Base-by-base conservation (phyloP, 345 rosid species). In the Bruguiera parviflora region DNA sequence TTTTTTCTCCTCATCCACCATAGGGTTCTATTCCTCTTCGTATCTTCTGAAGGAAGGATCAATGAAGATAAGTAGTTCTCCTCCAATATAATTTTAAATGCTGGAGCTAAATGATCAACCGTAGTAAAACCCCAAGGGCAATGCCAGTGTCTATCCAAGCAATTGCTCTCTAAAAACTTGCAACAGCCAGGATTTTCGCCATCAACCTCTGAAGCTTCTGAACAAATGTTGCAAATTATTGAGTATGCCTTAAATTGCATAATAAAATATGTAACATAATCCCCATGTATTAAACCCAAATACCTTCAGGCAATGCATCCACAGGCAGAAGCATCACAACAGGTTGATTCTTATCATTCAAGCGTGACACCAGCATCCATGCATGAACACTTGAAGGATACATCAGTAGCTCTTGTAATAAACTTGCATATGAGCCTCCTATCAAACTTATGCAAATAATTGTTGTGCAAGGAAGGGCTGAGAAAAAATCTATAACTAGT, bases 1-100 rank as follows among this genome's bases (percentile, higher is more conserved):
- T 84, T 87, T 81, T 79, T 88, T 79, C 97, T 90, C 67, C 78
- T 72, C 77, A 61, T 73, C 97, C 99, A 92, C 99, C 97, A 95
- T 57, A 75, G 71, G 32, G 71, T 62, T 78, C 96, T 84, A 56
- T 66, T 73, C 69, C 75, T 83, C 75, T 72, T 76, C 20, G 92
- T 84, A 82, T 87, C 93, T 80, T 86, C 91, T 63, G 22, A 68
- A 18, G 80, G 81, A 71, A 60, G 78, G 27, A 49, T 46, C 6
- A 85, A 77, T 67, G 96, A 85, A 37, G 93, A 86, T 70, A 73
- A 37, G 76, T 84, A 85, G 75, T 79, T 92, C 82, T 85, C 91
- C 82, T 90, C 92, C 83, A 92, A 65, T 67, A 95, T 88, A 77
- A 71, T 68, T 84, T 80, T 90, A 77, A 88, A 95, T 61, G 83